Evolutionary conservation across 805 yeast genomes (phyloP).

Genomic region (Scheffersomyces coipomensis): DNA sequence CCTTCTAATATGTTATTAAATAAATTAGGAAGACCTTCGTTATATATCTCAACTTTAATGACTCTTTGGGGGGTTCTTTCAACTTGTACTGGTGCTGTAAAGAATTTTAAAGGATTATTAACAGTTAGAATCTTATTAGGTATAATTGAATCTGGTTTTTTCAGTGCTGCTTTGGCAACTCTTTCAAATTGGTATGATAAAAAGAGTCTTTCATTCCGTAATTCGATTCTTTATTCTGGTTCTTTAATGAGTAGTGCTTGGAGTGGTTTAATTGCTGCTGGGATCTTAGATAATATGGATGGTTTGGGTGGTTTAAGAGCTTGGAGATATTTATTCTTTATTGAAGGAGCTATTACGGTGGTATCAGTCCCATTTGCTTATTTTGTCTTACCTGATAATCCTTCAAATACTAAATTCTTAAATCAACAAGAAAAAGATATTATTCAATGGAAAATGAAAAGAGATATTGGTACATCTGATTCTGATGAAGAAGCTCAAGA

Average conservation of each 20-base stretch:
- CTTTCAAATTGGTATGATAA: constrained; percentile 57
- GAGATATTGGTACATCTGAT: constrained; percentile 42
- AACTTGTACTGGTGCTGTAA: constrained; percentile 48
- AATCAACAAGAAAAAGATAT: constrained; percentile 45
- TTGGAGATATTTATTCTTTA: constrained; percentile 58
- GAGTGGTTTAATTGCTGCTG: constrained; percentile 55
- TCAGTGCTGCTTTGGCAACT: constrained; percentile 47
- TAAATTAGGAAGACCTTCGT: constrained; percentile 48
- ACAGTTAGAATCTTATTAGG: constrained; percentile 50
- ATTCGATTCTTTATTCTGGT: constrained; percentile 51
- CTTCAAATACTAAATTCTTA: constrained; percentile 48
- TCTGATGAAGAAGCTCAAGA: constrained; percentile 33
- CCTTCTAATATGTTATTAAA: constrained; percentile 49
- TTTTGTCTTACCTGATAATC: constrained; percentile 51
- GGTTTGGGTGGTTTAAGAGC: constrained; percentile 40
- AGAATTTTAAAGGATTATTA: constrained; percentile 41
- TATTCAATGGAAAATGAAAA: constrained; percentile 37
- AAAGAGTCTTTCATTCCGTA: constrained; percentile 48
- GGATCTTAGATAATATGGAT: constrained; percentile 43
- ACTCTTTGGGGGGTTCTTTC: constrained; percentile 49
- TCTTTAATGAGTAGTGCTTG: constrained; percentile 53
- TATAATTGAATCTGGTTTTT: constrained; percentile 46
- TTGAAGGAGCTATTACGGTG: constrained; percentile 56
- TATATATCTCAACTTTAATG: constrained; percentile 50
- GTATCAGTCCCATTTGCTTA: constrained; percentile 44